Conservation (phyloP, 192 early-diverging fungal species). For the Jimgerdemannia lactiflua region DNA sequence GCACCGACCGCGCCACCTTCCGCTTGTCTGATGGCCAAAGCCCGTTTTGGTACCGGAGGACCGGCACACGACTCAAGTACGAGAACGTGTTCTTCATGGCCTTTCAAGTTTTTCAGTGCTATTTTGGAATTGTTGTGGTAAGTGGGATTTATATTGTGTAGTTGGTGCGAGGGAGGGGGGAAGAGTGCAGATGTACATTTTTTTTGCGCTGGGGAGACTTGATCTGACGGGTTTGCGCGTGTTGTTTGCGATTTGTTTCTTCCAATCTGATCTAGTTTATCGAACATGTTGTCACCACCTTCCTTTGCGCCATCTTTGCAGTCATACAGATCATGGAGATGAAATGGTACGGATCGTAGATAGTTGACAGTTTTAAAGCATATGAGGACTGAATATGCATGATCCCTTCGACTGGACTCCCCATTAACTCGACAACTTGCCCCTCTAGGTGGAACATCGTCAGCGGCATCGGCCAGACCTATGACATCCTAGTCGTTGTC, state of each 20-base stretch:
- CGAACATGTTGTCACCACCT: not conserved
- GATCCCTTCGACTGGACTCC: too few relatives aligned
- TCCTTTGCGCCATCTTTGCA: not conserved
- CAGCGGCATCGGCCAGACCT: not conserved
- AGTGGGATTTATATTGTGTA: too few relatives aligned
- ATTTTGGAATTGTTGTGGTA: not conserved
- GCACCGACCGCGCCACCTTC: not conserved
- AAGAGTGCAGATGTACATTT: too few relatives aligned
- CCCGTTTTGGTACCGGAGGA: not conserved
- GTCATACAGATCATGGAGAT: not conserved
- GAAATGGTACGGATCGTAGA: not conserved
- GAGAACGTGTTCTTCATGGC: conserved; percentile 8
- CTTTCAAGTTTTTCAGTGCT: not conserved
- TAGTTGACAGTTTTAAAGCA: too few relatives aligned
- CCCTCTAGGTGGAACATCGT: not conserved
- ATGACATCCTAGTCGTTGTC: not conserved
- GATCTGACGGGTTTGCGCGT: too few relatives aligned
- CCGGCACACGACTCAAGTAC: not conserved
- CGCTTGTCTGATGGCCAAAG: not conserved
- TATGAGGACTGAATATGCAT: too few relatives aligned
- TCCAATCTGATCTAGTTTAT: conserved; percentile 2
- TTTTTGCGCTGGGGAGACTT: too few relatives aligned
- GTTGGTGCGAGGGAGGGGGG: too few relatives aligned
- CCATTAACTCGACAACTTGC: too few relatives aligned
- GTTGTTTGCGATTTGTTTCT: too few relatives aligned